phyloP scores from a whole-genome alignment of 225 moss, liverwort and hornwort species.

The Bryoerythrophyllum caledonicum region DNA sequence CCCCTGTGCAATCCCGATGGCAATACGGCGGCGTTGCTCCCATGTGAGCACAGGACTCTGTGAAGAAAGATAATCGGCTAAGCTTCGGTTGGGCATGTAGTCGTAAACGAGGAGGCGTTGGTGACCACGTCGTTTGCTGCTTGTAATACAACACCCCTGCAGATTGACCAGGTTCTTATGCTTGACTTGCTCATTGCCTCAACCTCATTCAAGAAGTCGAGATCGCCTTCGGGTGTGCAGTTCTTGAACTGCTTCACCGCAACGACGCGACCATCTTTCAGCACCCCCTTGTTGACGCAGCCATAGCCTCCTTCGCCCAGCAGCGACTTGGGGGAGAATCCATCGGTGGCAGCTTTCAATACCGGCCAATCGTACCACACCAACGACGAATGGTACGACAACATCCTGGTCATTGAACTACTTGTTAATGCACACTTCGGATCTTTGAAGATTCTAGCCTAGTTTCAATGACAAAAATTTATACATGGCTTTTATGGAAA shows the following conservation, averaged over 20 bases:
- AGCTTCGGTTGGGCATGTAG: slow-evolving; percentile 30
- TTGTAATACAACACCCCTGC: slow-evolving; percentile 31
- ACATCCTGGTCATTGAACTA: too few species aligned
- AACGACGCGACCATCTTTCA: slow-evolving; percentile 20
- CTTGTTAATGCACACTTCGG: too few species aligned
- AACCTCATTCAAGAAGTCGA: slow-evolving; percentile 36
- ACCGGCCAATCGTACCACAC: slow-evolving; percentile 33
- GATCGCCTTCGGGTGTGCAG: slow-evolving; percentile 38
- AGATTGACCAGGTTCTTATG: slow-evolving; percentile 37
- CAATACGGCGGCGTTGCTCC: slow-evolving; percentile 69
- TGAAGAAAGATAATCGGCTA: slow-evolving; percentile 24
- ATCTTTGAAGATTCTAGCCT: too few species aligned
- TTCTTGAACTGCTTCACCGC: slow-evolving; percentile 49
- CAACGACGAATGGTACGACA: slow-evolving; percentile 25
- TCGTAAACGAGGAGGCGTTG: slow-evolving; percentile 38
- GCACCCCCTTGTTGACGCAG: too few species aligned
- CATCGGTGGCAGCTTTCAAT: slow-evolving; percentile 28
- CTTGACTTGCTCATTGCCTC: slow-evolving; percentile 33
- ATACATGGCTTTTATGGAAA: too few species aligned
- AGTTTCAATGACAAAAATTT: too few species aligned
- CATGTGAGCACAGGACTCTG: slow-evolving; percentile 41
- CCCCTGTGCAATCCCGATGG: slow-evolving; percentile 67
- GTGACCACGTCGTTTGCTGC: slow-evolving; percentile 26
- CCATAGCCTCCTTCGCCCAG: too few species aligned
- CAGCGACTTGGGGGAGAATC: slow-evolving; percentile 16